Evolutionary conservation across 2,329 filamentous ascomycete genomes (phyloP), one percentile per base, ranked within the genome.

Genomic region (Colletotrichum melonis): DNA sequence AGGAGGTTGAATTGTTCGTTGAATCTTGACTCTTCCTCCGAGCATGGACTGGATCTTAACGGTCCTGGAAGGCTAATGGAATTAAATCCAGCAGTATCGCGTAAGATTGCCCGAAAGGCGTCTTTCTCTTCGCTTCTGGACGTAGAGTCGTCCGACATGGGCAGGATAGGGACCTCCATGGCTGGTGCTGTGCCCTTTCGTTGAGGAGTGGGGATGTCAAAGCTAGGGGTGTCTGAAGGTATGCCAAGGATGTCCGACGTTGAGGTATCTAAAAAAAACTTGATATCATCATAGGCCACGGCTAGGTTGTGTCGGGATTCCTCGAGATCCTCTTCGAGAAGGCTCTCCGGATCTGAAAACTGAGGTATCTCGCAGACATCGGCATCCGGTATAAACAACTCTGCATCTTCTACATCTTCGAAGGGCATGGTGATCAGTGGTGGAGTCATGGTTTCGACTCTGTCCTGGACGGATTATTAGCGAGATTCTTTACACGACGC

Each of bases 271-370:
- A n/a, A n/a, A n/a, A n/a, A n/a, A n/a, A n/a, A 8, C 1, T 49
- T 35, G 5, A 12, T 12, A 19, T 12, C 64, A 1, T 46, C 30
- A 16, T 42, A 19, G 22, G 63, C 28, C 42, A 66, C 38, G 3
- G 73, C 14, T 12, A 65, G 54, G 5, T 5, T 56, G 63, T 42
- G 67, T 62, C 57, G 77, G 57, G 7, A 78, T 19, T 38, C 65
- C 58, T 11, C 67, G 30, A 56, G 69, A 1, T 54, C 26, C 1
- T 30, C 4, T 4, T 69, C 60, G 7, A 58, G n/a, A 2, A 80
- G 79, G 26, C 76, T 83, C 16, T 56, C 72, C 14, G 82, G 79
- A 2, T 81, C 81, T 0, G 81, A 81, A 32, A 78, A 78, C 1
- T 80, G 66, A 46, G 81, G 78, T 3, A 84, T 77, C 4, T 76